Base-by-base conservation (phyloP, 2,329 filamentous ascomycete genomes). In the Cercospora nicotianae region DNA sequence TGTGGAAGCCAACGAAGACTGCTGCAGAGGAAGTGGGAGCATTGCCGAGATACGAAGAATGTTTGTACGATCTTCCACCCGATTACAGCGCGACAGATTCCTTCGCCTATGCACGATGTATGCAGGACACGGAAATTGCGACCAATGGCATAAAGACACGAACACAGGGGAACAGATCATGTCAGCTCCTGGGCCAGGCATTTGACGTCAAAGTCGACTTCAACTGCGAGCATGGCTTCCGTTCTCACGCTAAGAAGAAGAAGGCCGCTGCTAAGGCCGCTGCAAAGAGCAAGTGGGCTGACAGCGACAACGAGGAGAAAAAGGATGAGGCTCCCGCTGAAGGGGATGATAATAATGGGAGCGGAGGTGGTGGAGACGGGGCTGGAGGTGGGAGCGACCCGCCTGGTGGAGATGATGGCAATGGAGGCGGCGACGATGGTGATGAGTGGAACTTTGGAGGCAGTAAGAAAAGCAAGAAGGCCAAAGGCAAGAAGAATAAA, bases 151-250 rank as follows among this genome's bases (percentile, higher is more conserved):
- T 26, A 30, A 28, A 28, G 61, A 63, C 64, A 67, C 62, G 63
- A 36, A 62, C 48, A 60, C 62, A 42, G 31, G n/a, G 45, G 20
- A 48, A 48, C 26, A 33, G 3, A 10, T 10, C 57, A 20, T 31
- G 61, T 31, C 63, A 68, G 55, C 63, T 66, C 26, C 23, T 65
- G 1, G 33, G 48, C 48, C n/a, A 42, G 39, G 45, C 23, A 18
- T 60, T 75, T 80, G 61, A 73, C 33, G 69, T 69, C 20, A 78
- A 81, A 31, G 80, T 91, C 61, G 88, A 91, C 74, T 87, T 91
- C 67, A 81, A 81, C 23, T 86, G 83, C 28, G 51, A 85, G 83
- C 60, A 87, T 83, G 79, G 81, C 36, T 73, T 83, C 68, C 80
- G 78, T 39, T 77, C 82, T 62, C 84, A 89, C 74, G 83, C 82